These are phyloP conservation scores for Asterionellopsis glacialis DNA, from an alignment of 108 stramenopile genomes.

Conservation along the genomic window DNA sequence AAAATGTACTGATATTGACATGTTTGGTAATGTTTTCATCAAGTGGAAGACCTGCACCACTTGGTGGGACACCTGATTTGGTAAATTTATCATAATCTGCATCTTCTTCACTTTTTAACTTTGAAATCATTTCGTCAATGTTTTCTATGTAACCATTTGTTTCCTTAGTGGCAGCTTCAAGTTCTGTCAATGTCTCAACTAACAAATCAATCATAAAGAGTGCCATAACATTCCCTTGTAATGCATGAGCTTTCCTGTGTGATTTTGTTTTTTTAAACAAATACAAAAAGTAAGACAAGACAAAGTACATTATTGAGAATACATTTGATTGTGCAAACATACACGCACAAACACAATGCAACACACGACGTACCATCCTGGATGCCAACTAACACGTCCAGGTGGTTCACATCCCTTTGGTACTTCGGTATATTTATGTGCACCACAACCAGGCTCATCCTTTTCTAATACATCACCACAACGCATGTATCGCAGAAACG, in stretches of 20 bases:
- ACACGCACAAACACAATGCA: neutral
- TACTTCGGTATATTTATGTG: neutral
- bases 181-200: conserved; percentile 16
- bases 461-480: conserved; percentile 34
- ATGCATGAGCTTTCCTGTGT: conserved; percentile 32
- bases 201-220: conserved; percentile 30
- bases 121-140: neutral
- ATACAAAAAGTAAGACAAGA: neutral
- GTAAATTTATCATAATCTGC: neutral
- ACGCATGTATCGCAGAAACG: conserved; percentile 28
- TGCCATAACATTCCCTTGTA: conserved; percentile 32
- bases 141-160: neutral
- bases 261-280: too few relatives aligned
- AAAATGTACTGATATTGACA: conserved; percentile 12
- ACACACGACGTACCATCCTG: conserved; percentile 29
- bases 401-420: conserved; percentile 13
- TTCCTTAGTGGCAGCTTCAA: conserved; percentile 5
- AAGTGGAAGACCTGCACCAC: neutral
- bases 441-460: conserved; percentile 38
- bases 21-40: neutral
- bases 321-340: too few relatives aligned
- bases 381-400: conserved; percentile 39
- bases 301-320: conserved; percentile 1
- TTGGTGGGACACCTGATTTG: neutral
- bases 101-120: conserved; percentile 5